These are phyloP conservation scores for Sporothrix mexicana DNA, from an alignment of 2,329 filamentous ascomycete species.

Conservation along the genomic window DNA sequence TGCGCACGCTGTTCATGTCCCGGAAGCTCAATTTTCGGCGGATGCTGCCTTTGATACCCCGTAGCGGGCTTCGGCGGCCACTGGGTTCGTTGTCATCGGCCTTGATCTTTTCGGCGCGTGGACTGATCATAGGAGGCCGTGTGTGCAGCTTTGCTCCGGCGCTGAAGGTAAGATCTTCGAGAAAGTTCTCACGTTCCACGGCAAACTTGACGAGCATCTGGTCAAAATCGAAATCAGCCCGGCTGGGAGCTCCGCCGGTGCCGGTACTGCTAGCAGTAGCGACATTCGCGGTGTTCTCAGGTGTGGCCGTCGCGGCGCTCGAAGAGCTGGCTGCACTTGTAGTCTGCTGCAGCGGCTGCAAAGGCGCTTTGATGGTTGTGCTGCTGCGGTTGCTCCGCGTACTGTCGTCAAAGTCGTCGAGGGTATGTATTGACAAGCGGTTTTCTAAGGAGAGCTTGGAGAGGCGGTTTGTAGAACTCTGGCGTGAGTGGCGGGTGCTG, in stretches of 20 bases:
- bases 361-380: conserved; percentile 60
- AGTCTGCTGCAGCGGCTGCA: conserved; percentile 34
- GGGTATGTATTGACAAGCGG: conserved; percentile 57
- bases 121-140: conserved; percentile 74
- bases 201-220: conserved; percentile 92
- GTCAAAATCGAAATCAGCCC: conserved; percentile 85
- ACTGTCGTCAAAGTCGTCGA: conserved; percentile 64
- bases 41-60: conserved; percentile 78
- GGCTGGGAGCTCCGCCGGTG: conserved; percentile 45
- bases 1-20: conserved; percentile 94
- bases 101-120: conserved; percentile 81
- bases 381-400: conserved; percentile 70
- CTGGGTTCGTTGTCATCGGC: conserved; percentile 67
- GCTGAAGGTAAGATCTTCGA: conserved; percentile 88
- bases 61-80: conserved; percentile 62
- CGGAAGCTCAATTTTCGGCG: conserved; percentile 89
- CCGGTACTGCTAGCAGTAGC: conserved; percentile 43
- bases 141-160: conserved; percentile 78
- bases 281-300: conserved; percentile 33
- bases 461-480: conserved; percentile 64
- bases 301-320: background rate
- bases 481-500: conserved; percentile 63
- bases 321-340: background rate
- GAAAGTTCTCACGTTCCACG: conserved; percentile 89
- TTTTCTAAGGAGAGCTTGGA: conserved; percentile 57